These are phyloP conservation scores for Sarocladium kiliense DNA, from an alignment of 2,329 filamentous ascomycete species.

Conservation along the genomic window DNA sequence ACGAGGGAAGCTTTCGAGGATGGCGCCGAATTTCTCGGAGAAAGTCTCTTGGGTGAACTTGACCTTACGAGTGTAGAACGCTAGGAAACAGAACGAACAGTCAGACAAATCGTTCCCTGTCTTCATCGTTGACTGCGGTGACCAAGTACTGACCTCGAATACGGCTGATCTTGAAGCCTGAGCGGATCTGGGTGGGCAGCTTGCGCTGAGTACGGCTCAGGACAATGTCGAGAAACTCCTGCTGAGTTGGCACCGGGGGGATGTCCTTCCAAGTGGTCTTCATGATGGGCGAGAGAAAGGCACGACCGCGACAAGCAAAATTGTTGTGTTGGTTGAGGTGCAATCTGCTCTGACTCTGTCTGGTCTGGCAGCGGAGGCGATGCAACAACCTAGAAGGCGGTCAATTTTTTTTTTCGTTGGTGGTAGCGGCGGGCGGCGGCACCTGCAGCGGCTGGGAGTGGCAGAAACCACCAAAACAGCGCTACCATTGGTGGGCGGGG, in stretches of 20 bases:
- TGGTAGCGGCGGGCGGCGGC: not conserved
- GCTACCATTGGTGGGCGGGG: not conserved
- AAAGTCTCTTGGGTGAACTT: slow-evolving; percentile 98
- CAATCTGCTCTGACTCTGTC: not conserved
- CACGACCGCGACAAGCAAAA: slow-evolving; percentile 3
- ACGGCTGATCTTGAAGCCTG: slow-evolving; percentile 90
- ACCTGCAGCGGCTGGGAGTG: not conserved
- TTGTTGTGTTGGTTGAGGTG: not conserved
- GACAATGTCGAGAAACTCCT: slow-evolving; percentile 97
- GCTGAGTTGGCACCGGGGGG: slow-evolving; percentile 80
- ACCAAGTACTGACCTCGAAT: slow-evolving; percentile 56
- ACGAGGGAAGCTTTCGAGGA: slow-evolving; percentile 88
- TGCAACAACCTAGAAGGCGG: slow-evolving; percentile 12
- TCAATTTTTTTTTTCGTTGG: slow-evolving; percentile 15
- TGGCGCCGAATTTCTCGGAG: slow-evolving; percentile 83
- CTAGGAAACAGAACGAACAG: slow-evolving; percentile 32
- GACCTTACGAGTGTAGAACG: slow-evolving; percentile 96
- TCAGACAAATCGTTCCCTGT: slow-evolving; percentile 7
- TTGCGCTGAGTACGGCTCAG: slow-evolving; percentile 88
- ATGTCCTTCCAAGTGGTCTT: slow-evolving; percentile 71
- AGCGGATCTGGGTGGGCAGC: slow-evolving; percentile 89
- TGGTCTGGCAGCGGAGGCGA: not conserved
- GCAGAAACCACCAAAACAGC: not conserved
- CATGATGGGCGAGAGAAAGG: slow-evolving; percentile 37
- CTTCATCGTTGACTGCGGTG: slow-evolving; percentile 8